A percentile compares a stretch with the other conserved stretches of the same genome.
These are phyloP conservation scores for Serendipita sp. DNA, from an alignment of 768 basidiomycete genomes.

Conservation along the genomic window DNA sequence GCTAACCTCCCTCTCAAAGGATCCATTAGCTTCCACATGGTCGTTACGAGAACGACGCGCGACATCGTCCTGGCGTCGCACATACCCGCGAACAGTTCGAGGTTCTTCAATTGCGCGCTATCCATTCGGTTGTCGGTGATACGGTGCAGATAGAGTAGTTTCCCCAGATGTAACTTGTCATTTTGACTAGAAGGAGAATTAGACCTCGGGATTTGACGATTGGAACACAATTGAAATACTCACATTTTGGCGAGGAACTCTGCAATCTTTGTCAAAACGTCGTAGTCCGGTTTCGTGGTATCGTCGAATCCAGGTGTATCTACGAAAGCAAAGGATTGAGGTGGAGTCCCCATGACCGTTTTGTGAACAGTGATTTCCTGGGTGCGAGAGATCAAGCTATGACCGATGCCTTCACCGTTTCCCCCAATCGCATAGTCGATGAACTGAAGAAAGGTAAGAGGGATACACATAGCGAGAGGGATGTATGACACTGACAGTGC, in stretches of 20 bases:
- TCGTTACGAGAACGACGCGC: background rate
- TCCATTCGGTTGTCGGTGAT: background rate
- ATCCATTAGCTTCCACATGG: background rate
- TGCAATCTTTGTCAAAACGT: slow-evolving; percentile 14
- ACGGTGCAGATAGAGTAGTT: slow-evolving; percentile 13
- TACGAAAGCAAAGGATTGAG: slow-evolving; percentile 10
- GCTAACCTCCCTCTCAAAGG: background rate
- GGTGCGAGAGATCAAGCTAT: background rate
- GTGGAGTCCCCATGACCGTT: background rate
- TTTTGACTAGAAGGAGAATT: slow-evolving; percentile 14
- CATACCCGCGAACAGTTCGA: background rate
- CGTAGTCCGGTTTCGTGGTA: slow-evolving; percentile 14
- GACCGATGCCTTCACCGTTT: background rate
- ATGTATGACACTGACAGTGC: background rate
- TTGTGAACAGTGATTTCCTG: background rate
- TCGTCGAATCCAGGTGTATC: slow-evolving; percentile 17
- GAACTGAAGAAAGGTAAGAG: background rate
- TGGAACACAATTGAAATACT: slow-evolving; percentile 4
- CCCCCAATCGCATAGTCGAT: background rate
- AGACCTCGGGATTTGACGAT: background rate
- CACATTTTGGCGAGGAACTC: background rate
- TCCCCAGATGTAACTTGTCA: slow-evolving; percentile 16
- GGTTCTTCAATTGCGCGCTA: background rate
- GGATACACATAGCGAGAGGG: background rate
- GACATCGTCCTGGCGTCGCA: background rate